Base-by-base conservation (phyloP, 2,329 filamentous ascomycete genomes). In the Raffaelea ambrosiae region DNA sequence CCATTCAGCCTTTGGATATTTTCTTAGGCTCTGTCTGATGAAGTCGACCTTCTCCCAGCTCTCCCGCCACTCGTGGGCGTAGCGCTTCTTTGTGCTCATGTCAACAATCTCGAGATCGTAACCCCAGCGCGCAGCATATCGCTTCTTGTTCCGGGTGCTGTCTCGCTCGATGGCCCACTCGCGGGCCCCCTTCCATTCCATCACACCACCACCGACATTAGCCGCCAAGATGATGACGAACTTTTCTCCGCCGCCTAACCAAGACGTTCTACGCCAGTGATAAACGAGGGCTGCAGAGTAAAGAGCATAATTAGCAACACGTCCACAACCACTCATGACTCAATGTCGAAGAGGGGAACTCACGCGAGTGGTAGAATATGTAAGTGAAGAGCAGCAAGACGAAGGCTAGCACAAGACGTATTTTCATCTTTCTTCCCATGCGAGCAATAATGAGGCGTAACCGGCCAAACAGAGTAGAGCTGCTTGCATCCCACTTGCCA, bases 11-110 rank as follows among this genome's bases (percentile, higher is more conserved):
- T 95, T 77, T 23, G 93, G 93, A 61, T 97, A 96, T 65, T 96
- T 96, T 62, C 83, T 80, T 76, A 98, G 83, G 40, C 85, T 83
- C 52, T 88, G 86, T 51, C 91, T 82, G 58, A 98, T 81, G 39
- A 88, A 88, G 64, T 98, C 93, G 52, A 96, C 90, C 73, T 97
- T 98, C 68, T 98, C 93, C 93, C 93, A 98, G 64, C 91, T 94
- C 68, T 98, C 93, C 60, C 93, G 81, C 93, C 93, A 98, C 68
- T 98, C 93, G 68, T 98, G 93, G 23, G 93, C 91, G 63, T 98
- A 98, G 55, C 90, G 83, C 70, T 96, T 97, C 77, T 96, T 95
- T 47, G 90, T 95, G 70, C 89, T 91, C 90, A 98, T 95, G 65
- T 98, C 94, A 56, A 95, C 88, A 61, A 97, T 85, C 64, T 98